Percentiles rank a stretch among this genome's conserved stretches.
These are phyloP conservation scores for Xerocomus nothofagi DNA, from an alignment of 1,284 basidiomycete species.

Conservation along the genomic window DNA sequence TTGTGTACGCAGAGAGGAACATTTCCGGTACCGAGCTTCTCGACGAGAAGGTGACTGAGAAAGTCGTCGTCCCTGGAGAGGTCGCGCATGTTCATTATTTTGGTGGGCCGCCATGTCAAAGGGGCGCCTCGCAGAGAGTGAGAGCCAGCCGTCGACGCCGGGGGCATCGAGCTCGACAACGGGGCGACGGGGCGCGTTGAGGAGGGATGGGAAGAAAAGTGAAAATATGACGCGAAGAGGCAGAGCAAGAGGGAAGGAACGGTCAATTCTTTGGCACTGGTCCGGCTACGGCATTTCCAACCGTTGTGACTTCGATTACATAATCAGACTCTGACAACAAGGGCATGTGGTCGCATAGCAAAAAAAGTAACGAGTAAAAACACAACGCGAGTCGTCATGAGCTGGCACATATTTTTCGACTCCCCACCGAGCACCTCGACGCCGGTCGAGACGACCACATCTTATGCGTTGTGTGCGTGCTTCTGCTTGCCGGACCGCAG, in stretches of 20 bases:
- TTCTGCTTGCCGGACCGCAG: constrained; percentile 92
- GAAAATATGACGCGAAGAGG: constrained; percentile 37
- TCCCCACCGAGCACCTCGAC: neutral
- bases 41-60: constrained; percentile 79
- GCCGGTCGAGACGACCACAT: neutral
- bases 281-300: constrained; percentile 33
- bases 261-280: constrained; percentile 21
- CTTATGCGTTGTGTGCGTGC: constrained; percentile 66
- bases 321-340: constrained; percentile 21
- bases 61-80: constrained; percentile 85
- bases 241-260: constrained; percentile 28
- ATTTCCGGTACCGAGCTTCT: constrained; percentile 75
- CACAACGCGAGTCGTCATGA: constrained; percentile 13
- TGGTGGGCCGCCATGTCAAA: constrained; percentile 70
- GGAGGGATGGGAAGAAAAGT: constrained; percentile 9
- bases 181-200: constrained; percentile 26
- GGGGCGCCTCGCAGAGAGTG: constrained; percentile 30
- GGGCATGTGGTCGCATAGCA: constrained; percentile 16
- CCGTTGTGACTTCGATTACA: constrained; percentile 22
- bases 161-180: constrained; percentile 39
- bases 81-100: constrained; percentile 85
- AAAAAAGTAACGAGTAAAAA: constrained; percentile 9
- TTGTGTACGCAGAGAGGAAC: constrained; percentile 81
- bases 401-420: constrained; percentile 10
- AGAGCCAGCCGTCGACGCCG: constrained; percentile 37